Percentiles rank a stretch among this genome's conserved stretches.
Evolutionary conservation across 768 basidiomycete genomes (phyloP).

Genomic region (Pholiota conissans): DNA sequence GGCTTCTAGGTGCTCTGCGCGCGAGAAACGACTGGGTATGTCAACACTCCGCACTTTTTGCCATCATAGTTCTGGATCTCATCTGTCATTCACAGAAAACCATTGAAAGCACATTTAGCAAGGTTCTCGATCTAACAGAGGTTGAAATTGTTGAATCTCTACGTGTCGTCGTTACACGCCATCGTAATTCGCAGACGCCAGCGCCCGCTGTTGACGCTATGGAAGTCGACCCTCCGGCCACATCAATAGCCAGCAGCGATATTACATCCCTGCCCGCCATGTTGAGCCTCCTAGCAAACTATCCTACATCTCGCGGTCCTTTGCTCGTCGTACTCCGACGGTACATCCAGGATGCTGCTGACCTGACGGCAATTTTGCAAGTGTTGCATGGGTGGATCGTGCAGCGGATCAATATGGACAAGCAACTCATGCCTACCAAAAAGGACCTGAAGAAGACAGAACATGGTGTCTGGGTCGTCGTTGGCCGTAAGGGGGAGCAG

Average conservation of each 20-base stretch:
- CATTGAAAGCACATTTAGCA: constrained; percentile 50
- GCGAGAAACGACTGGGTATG: constrained; percentile 77
- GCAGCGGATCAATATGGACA: constrained; percentile 33
- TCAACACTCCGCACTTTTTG: constrained; percentile 23
- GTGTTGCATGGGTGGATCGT: constrained; percentile 52
- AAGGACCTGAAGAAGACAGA: constrained; percentile 40
- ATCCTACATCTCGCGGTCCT: constrained; percentile 36
- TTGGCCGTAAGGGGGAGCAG: constrained; percentile 24
- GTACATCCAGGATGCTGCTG: constrained; percentile 49
- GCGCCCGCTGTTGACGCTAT: constrained; percentile 36
- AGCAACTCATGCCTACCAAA: constrained; percentile 37
- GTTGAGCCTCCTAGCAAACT: constrained; percentile 36
- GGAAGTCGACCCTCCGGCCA: constrained; percentile 10
- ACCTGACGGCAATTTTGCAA: constrained; percentile 43
- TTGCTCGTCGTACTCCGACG: constrained; percentile 54
- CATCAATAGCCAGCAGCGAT: background rate
- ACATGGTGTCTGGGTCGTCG: constrained; percentile 38
- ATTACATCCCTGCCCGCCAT: constrained; percentile 33
- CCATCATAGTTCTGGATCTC: background rate
- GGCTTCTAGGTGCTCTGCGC: constrained; percentile 53
- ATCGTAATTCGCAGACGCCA: constrained; percentile 24
- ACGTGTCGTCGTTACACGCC: constrained; percentile 38
- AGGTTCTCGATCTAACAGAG: constrained; percentile 66
- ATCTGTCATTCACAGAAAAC: constrained; percentile 32
- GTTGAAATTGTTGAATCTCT: constrained; percentile 58